Evolutionary conservation across 768 basidiomycete species (phyloP).

Genomic region (Zangia roseola): DNA sequence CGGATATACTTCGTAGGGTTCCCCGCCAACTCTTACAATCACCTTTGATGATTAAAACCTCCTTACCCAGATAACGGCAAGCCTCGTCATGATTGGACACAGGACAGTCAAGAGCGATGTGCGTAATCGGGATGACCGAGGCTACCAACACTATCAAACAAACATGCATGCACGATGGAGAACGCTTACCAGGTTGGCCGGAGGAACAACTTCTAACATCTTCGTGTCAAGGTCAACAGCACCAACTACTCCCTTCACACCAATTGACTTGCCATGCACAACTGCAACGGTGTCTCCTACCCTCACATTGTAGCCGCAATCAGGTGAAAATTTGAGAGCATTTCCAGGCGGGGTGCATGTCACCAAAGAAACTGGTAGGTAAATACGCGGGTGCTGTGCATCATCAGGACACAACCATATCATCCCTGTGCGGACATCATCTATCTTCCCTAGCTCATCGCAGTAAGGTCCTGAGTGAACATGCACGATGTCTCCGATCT

Average conservation of each 20-base stretch:
- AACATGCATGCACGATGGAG: not conserved
- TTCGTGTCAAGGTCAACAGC: not conserved
- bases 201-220: not conserved
- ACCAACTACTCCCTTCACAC: not conserved
- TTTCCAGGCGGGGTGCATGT: no score
- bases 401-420: no score
- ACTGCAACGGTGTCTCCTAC: not conserved
- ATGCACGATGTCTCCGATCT: not conserved
- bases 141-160: not conserved
- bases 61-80: not conserved
- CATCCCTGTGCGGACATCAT: no score
- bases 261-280: not conserved
- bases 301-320: not conserved
- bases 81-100: not conserved
- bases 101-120: not conserved
- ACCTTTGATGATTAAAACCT: conserved; percentile 1
- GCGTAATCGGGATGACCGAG: not conserved
- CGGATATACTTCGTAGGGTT: not conserved
- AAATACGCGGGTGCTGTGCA: no score
- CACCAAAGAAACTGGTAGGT: no score
- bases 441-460: no score
- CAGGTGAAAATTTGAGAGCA: not conserved
- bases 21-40: conserved; percentile 6
- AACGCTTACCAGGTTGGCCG: not conserved
- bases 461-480: not conserved